Percentiles rank a stretch among this genome's conserved stretches.
Evolutionary conservation across 1,139 yeast genomes (phyloP).

Genomic region (Taphrina confusa): DNA sequence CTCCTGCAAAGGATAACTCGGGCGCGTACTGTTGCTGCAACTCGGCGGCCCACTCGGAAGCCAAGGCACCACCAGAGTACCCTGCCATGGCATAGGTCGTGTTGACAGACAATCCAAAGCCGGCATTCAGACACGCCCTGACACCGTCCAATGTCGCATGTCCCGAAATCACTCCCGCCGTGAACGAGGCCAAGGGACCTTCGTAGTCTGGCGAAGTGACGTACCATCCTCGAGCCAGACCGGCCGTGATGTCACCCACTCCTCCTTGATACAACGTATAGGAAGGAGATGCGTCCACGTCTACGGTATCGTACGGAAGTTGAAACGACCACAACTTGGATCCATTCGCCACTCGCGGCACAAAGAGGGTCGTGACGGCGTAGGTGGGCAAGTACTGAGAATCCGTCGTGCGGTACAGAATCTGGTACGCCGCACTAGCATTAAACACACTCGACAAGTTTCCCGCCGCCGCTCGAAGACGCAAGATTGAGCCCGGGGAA

Average conservation of each 20-base stretch:
- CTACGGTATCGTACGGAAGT: slow-evolving; percentile 44
- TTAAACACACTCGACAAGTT: slow-evolving; percentile 19
- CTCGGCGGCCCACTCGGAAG: slow-evolving; percentile 46
- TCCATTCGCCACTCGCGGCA: slow-evolving; percentile 41
- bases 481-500: slow-evolving; percentile 18
- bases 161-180: slow-evolving; percentile 44
- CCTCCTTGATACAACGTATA: slow-evolving; percentile 41
- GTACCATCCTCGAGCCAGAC: slow-evolving; percentile 41
- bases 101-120: slow-evolving; percentile 35
- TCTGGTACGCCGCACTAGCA: slow-evolving; percentile 42
- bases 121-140: slow-evolving; percentile 42
- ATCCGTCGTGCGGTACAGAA: slow-evolving; percentile 43
- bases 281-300: slow-evolving; percentile 44
- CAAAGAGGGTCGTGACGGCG: slow-evolving; percentile 44
- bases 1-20: slow-evolving; percentile 42
- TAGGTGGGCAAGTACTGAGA: slow-evolving; percentile 42
- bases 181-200: slow-evolving; percentile 43
- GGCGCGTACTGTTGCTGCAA: slow-evolving; percentile 44
- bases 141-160: slow-evolving; percentile 43
- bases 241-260: slow-evolving; percentile 35
- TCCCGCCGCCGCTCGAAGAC: slow-evolving; percentile 19
- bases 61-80: slow-evolving; percentile 46
- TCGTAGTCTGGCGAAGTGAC: slow-evolving; percentile 45
- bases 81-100: slow-evolving; percentile 42
- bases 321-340: slow-evolving; percentile 43